Percentiles rank a stretch among this genome's conserved stretches.
Evolutionary conservation across 1,284 basidiomycete species (phyloP).

Genomic region (Wolfiporia cocos): DNA sequence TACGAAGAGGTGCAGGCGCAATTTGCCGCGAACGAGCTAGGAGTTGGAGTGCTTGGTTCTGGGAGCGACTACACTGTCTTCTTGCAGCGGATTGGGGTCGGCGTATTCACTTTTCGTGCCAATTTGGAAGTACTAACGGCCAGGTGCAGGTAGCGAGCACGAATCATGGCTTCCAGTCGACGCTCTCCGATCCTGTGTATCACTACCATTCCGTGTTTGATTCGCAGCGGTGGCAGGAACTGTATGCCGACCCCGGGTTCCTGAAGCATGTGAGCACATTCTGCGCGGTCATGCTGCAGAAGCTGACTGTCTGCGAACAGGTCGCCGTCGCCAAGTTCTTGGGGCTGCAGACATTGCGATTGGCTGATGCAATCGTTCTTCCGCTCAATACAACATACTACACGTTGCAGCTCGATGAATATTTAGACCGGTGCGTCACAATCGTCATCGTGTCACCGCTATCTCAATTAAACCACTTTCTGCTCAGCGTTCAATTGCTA

Average conservation of each 20-base stretch:
- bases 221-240: constrained; percentile 63
- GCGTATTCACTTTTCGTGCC: neutral
- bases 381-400: constrained; percentile 80
- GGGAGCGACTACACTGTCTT: constrained; percentile 80
- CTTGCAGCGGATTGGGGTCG: constrained; percentile 47
- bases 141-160: constrained; percentile 39
- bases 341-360: constrained; percentile 55
- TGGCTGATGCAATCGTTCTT: constrained; percentile 52
- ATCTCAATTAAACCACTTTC: no score
- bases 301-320: constrained; percentile 20
- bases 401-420: constrained; percentile 40
- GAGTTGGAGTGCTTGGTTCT: constrained; percentile 40
- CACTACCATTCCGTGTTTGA: constrained; percentile 80
- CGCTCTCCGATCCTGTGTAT: constrained; percentile 56
- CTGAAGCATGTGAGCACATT: constrained; percentile 48
- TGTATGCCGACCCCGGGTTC: constrained; percentile 72
- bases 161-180: constrained; percentile 42
- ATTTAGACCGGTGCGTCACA: constrained; percentile 42
- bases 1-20: constrained; percentile 21
- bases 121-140: neutral
- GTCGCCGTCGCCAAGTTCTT: constrained; percentile 65
- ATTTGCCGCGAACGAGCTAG: constrained; percentile 19
- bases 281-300: neutral
- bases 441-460: no score
- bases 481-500: constrained; percentile 27